Conservation (phyloP, 2,329 filamentous ascomycete genomes). For the Xylaria sp. region DNA sequence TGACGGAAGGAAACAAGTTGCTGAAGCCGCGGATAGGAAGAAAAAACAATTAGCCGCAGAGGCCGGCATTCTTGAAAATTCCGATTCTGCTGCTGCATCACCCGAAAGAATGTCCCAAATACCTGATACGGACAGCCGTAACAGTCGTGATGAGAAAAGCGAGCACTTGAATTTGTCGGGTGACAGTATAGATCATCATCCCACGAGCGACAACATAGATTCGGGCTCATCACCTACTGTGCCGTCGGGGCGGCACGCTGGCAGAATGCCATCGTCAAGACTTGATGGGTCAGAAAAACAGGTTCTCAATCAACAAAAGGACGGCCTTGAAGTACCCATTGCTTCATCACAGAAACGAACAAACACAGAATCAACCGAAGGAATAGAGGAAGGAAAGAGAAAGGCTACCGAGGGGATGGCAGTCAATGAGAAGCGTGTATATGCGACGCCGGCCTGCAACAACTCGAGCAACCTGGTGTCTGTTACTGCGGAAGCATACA, state of each 20-base stretch:
- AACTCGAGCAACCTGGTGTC: slow-evolving; percentile 62
- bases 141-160: slow-evolving; percentile 14
- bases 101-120: slow-evolving; percentile 7
- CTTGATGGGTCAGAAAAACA: not conserved
- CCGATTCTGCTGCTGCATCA: not conserved
- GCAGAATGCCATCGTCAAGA: not conserved
- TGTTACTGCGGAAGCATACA: slow-evolving; percentile 55
- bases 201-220: not conserved
- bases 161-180: not conserved
- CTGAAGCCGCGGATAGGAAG: slow-evolving; percentile 47
- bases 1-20: slow-evolving; percentile 61
- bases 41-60: slow-evolving; percentile 27
- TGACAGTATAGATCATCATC: slow-evolving; percentile 5
- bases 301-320: not conserved
- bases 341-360: slow-evolving; percentile 10
- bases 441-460: not conserved
- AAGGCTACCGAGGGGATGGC: not conserved
- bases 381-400: slow-evolving; percentile 13
- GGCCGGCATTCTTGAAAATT: slow-evolving; percentile 19
- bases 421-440: not conserved
- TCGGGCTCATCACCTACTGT: not conserved
- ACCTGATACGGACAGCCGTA: slow-evolving; percentile 1
- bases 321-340: not conserved
- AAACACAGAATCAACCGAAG: slow-evolving; percentile 28
- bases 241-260: not conserved